Evolutionary conservation across 1,284 basidiomycete genomes (phyloP), one percentile per base, ranked within the genome.

Genomic region (Cutaneotrichosporon dermatis): DNA sequence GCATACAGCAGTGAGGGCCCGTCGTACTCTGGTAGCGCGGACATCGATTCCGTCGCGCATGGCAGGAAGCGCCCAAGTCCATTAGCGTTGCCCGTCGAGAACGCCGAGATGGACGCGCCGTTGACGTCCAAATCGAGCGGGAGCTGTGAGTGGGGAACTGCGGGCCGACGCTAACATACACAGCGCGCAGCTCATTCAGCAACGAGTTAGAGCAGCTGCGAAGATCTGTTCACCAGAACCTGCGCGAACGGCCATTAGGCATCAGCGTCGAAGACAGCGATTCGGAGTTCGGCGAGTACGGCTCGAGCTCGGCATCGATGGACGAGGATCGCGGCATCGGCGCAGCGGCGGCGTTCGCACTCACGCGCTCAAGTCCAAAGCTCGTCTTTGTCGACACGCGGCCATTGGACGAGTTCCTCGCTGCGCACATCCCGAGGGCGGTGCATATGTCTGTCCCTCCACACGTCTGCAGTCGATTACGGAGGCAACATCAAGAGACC

Each of bases 391-490:
- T 93, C 71, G 90, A 94, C 77, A 89, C 88, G 39, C 85, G 90
- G 2, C 84, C 88, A 2, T 81, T 85, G 15, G 81, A 83, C 4
- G 80, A 84, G 12, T 90, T 86, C 75, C 79, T 85, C 39, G 77
- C 83, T 1, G 82, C 80, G 55, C 88, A 86, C 74, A 76, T 93
- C 51, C 75, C 80, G 48, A 79, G 84, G 65, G 87, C 87, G 69
- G 83, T 90, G 62, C 90, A 90, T 76, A 81, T 93, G 57, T 86
- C 88, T 42, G 88, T 93, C 57, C 90, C 90, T 0, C 87, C 88
- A 33, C 84, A 92, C 68, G 89, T 92, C 68, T 83, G 91, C 67
- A 90, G 90, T 75, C 85, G 90, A n/a, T 86, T 83, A 63, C 82
- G 84, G 56, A 88, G 88, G 41, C 83, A 82, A 10, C 50, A 46